These are phyloP conservation scores for Psidium guajava DNA, from an alignment of 345 rosid species.

Conservation along the genomic window DNA sequence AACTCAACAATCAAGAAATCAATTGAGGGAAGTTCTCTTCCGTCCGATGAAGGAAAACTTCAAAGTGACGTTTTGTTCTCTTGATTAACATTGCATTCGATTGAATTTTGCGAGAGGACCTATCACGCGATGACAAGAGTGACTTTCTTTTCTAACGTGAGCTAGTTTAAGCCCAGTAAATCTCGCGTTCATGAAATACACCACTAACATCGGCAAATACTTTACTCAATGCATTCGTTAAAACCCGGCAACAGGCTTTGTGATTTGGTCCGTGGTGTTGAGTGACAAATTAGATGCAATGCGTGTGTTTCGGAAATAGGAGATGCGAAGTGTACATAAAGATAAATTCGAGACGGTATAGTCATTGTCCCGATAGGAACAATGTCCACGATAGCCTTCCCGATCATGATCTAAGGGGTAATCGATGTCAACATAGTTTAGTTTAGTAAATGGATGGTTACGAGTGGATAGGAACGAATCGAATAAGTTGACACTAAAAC, in stretches of 20 bases:
- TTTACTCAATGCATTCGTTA: background rate
- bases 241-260: background rate
- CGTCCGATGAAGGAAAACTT: no score
- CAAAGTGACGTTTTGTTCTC: background rate
- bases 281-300: background rate
- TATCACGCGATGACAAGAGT: background rate
- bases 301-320: no score
- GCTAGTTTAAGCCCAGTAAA: background rate
- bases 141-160: background rate
- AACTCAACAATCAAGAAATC: no score
- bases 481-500: fast-evolving
- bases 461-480: background rate
- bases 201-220: background rate
- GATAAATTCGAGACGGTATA: background rate
- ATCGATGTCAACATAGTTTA: background rate
- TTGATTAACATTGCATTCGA: background rate
- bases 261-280: background rate
- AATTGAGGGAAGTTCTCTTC: no score
- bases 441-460: background rate
- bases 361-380: background rate
- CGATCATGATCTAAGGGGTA: background rate
- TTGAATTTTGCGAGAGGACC: background rate
- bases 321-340: background rate
- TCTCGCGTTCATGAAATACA: background rate
- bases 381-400: background rate